Conservation (phyloP, 306 rosid genomes). For the Malus sieversii region DNA sequence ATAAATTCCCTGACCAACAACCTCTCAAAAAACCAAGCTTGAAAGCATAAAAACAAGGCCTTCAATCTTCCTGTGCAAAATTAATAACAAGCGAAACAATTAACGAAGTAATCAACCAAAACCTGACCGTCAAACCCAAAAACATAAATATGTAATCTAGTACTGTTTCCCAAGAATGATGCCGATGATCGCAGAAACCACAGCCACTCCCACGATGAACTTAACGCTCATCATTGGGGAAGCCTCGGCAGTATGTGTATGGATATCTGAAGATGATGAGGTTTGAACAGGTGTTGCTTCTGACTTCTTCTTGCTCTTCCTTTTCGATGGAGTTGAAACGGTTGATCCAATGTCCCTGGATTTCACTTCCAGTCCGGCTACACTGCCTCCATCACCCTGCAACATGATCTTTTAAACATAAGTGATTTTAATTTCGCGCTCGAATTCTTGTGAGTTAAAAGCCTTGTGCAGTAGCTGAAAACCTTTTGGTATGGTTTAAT, state of each 20-base stretch:
- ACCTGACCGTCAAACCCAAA: slow-evolving; percentile 5
- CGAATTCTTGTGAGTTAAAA: too few relatives aligned
- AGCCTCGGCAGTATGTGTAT: slow-evolving; percentile 30
- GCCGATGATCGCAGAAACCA: slow-evolving; percentile 68
- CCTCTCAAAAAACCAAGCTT: slow-evolving; percentile 26
- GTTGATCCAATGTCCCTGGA: slow-evolving; percentile 75
- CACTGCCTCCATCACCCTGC: slow-evolving; percentile 43
- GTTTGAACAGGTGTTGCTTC: slow-evolving; percentile 56
- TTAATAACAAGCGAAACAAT: slow-evolving; percentile 8
- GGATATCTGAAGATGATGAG: slow-evolving; percentile 39
- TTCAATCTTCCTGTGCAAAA: slow-evolving; percentile 25
- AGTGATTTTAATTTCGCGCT: background rate
- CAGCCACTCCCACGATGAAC: slow-evolving; percentile 60
- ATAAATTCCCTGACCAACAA: slow-evolving; percentile 54
- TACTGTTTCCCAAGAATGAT: slow-evolving; percentile 79
- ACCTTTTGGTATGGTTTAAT: background rate
- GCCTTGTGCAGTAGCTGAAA: background rate
- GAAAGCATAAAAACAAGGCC: slow-evolving; percentile 43
- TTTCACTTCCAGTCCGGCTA: slow-evolving; percentile 49
- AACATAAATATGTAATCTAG: slow-evolving; percentile 26
- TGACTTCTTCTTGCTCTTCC: slow-evolving; percentile 70
- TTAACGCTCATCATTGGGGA: slow-evolving; percentile 47
- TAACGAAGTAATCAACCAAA: slow-evolving; percentile 2
- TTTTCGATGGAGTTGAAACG: slow-evolving; percentile 59
- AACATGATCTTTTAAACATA: slow-evolving; percentile 15